Evolutionary conservation across 2,329 filamentous ascomycete species (phyloP), one percentile per base, ranked within the genome.

Genomic region (Shiraia sp.): DNA sequence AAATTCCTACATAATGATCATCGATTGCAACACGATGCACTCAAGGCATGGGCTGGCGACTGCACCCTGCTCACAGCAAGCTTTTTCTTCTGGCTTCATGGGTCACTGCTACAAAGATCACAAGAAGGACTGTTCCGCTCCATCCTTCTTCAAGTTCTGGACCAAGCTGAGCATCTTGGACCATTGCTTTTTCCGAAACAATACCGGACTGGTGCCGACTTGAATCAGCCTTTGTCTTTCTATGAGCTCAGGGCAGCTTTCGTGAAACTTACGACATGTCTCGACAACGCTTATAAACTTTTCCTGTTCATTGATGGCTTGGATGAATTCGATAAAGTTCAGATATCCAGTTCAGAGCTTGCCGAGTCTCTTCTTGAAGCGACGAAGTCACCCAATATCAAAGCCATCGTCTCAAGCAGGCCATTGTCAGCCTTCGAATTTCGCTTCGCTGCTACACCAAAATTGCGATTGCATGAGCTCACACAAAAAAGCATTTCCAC

Each of bases 81-180:
- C 10, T 72, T 73, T 45, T 76, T 71, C 49, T 72, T 75, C 44
- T 76, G 72, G 62, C 67, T 68, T 33, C 58, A 62, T 0, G 73
- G 74, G 0, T 66, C 59, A 2, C 34, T 43, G 1, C 57, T 71
- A 24, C 71, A 76, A 27, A 73, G 68, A 40, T 72, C 69, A 0
- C 62, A 66, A 14, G 58, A 65, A 72, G 35, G 73, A 0, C 61
- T 76, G 8, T 13, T 37, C 7, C 24, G 35, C 4, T 34, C 24
- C 19, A 19, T 32, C 15, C 31, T 32, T 10, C 26, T 17, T 26
- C 19, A 36, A 14, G 12, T 13, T n/a, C 16, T 36, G 4, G 10
- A 16, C 10, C 31, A 22, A 32, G 13, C 6, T 10, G 15, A 14
- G 12, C 10, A 10, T 7, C 16, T 32, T 10, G 31, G 10, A 7